phyloP scores from a whole-genome alignment of 352 stramenopile genomes.

The Thalassiosira hispida region DNA sequence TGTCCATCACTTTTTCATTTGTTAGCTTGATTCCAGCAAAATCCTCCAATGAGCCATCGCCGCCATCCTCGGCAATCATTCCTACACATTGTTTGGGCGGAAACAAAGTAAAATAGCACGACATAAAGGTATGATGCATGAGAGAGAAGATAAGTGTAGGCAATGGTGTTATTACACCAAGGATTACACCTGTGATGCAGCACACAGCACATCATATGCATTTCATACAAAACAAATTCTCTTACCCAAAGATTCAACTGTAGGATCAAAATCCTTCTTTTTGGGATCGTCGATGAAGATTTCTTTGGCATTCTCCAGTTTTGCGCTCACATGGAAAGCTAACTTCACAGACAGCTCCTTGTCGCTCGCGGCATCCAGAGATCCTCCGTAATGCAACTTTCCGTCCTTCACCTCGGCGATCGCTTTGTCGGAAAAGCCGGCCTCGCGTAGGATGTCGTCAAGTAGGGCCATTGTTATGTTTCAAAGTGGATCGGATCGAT shows the following conservation, averaged over 20 bases:
- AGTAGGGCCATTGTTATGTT: too few species aligned
- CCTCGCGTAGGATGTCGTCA: conserved; percentile 51
- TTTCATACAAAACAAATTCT: too few species aligned
- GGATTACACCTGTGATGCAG: too few species aligned
- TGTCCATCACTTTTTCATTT: conserved; percentile 41
- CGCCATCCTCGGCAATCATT: conserved; percentile 54
- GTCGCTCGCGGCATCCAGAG: conserved; percentile 42
- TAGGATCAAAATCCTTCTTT: conserved; percentile 59
- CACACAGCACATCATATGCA: too few species aligned
- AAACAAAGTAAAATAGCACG: conserved; percentile 2
- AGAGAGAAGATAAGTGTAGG: not conserved
- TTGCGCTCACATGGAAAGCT: conserved; percentile 48
- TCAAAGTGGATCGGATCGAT: too few species aligned
- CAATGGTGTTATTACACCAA: not conserved
- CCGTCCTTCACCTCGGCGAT: conserved; percentile 42
- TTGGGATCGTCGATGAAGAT: conserved; percentile 42
- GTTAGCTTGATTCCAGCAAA: conserved; percentile 53
- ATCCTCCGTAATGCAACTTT: conserved; percentile 48
- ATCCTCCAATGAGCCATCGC: conserved; percentile 53
- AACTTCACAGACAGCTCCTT: conserved; percentile 58
- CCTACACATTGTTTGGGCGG: conserved; percentile 8
- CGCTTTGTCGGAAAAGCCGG: conserved; percentile 35
- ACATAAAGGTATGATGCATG: not conserved
- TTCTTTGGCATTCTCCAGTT: conserved; percentile 35
- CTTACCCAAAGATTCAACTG: conserved; percentile 45